phyloP scores from a whole-genome alignment of 2,329 filamentous ascomycete species.

The Neonectria ditissima region DNA sequence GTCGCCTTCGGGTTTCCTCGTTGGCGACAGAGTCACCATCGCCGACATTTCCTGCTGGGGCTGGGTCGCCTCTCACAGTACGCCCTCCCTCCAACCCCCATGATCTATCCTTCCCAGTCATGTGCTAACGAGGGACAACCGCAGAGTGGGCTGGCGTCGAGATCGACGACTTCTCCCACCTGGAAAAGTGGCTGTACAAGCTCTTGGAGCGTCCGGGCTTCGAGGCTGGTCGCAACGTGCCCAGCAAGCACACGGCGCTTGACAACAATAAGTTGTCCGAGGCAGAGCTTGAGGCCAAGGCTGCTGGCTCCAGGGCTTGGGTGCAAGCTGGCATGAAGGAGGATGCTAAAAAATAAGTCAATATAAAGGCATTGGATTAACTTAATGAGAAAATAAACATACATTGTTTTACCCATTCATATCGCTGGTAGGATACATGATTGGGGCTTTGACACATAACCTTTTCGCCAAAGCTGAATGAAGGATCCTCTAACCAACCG shows the following conservation, averaged over 20 bases:
- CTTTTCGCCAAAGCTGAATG: too few species aligned
- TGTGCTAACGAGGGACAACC: constrained; percentile 13
- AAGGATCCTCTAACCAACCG: too few species aligned
- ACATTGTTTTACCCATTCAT: constrained; percentile 8
- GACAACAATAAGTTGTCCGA: constrained; percentile 57
- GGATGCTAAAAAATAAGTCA: constrained; percentile 64
- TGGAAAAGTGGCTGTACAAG: constrained; percentile 82
- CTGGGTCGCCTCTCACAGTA: constrained; percentile 73
- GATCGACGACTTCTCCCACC: constrained; percentile 78
- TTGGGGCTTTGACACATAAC: not conserved
- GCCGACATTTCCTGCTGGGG: constrained; percentile 86
- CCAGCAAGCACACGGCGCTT: constrained; percentile 72
- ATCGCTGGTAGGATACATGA: not conserved
- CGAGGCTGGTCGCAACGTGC: constrained; percentile 81
- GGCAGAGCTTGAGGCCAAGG: constrained; percentile 68
- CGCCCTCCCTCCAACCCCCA: constrained; percentile 30
- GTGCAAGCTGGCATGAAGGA: constrained; percentile 77
- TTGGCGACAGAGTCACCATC: constrained; percentile 77
- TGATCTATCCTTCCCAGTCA: not conserved
- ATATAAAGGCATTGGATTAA: not conserved
- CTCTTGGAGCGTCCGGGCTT: constrained; percentile 77
- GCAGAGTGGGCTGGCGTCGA: constrained; percentile 61
- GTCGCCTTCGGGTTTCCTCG: constrained; percentile 67
- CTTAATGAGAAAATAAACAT: constrained; percentile 9
- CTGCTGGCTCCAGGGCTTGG: constrained; percentile 68